Conservation (phyloP, 805 yeast species). For the Ogataea corticis region DNA sequence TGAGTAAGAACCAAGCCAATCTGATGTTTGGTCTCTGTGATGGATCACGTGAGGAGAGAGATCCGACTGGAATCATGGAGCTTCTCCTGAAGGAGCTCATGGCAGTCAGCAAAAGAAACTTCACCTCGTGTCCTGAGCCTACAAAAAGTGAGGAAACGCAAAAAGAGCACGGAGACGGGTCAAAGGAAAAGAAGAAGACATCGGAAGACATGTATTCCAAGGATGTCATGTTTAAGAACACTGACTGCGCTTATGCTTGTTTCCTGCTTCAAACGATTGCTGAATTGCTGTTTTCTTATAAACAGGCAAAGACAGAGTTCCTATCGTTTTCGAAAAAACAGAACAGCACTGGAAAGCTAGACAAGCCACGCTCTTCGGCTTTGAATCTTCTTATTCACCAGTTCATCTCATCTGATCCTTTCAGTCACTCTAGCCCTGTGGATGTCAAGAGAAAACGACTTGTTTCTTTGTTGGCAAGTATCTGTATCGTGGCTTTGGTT, state of each 20-base stretch:
- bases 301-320: slow-evolving; percentile 78
- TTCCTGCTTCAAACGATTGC: slow-evolving; percentile 67
- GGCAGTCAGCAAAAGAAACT: slow-evolving; percentile 35
- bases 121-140: slow-evolving; percentile 23
- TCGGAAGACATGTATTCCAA: slow-evolving; percentile 26
- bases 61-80: slow-evolving; percentile 59
- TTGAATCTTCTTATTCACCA: slow-evolving; percentile 77
- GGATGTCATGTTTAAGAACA: slow-evolving; percentile 44
- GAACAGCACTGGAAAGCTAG: slow-evolving; percentile 32
- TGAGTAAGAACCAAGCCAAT: not conserved
- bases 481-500: slow-evolving; percentile 61
- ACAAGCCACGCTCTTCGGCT: slow-evolving; percentile 75
- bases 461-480: slow-evolving; percentile 61
- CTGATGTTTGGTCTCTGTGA: not conserved
- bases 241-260: slow-evolving; percentile 62
- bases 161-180: slow-evolving; percentile 18
- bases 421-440: slow-evolving; percentile 34
- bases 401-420: slow-evolving; percentile 57
- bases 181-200: slow-evolving; percentile 21
- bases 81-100: slow-evolving; percentile 65
- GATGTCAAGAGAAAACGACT: slow-evolving; percentile 52
- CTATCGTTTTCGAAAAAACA: slow-evolving; percentile 69
- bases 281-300: slow-evolving; percentile 77
- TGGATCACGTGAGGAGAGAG: not conserved
- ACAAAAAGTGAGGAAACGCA: slow-evolving; percentile 18